A percentile compares a stretch with the other conserved stretches of the same genome.
phyloP scores from a whole-genome alignment of 2,329 filamentous ascomycete genomes.

The Volutella citrinella region DNA sequence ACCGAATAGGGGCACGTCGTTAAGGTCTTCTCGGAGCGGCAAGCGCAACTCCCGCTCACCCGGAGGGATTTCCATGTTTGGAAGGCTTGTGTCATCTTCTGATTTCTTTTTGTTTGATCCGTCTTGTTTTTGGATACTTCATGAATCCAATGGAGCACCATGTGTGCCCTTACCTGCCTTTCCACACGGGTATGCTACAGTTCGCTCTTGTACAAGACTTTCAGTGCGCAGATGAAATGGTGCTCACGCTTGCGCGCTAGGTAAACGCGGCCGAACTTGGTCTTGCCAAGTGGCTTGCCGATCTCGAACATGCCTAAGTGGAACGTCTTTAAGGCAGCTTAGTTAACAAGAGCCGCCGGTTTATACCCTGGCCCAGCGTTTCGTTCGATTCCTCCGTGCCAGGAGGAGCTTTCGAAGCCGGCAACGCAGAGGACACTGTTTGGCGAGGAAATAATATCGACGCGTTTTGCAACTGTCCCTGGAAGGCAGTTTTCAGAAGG shows the following conservation, averaged over 20 bases:
- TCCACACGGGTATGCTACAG: slow-evolving; percentile 65
- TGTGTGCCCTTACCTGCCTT: slow-evolving; percentile 56
- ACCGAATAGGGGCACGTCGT: no score
- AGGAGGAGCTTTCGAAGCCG: background rate
- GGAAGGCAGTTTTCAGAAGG: background rate
- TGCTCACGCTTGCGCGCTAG: slow-evolving; percentile 64
- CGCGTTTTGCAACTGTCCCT: background rate
- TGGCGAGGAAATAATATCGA: background rate
- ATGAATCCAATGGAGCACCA: background rate
- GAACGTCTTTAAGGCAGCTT: slow-evolving; percentile 3
- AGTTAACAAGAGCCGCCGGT: background rate
- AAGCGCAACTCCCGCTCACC: no score
- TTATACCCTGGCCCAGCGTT: background rate
- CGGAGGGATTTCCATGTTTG: no score
- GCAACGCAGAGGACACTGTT: background rate
- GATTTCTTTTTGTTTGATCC: no score
- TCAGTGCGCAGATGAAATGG: slow-evolving; percentile 69
- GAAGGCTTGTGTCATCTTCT: no score
- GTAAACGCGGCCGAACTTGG: slow-evolving; percentile 72
- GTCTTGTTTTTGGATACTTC: no score
- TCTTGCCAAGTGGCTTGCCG: slow-evolving; percentile 69
- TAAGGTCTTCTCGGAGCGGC: no score
- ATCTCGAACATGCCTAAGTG: slow-evolving; percentile 68
- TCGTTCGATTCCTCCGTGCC: background rate
- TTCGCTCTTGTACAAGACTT: slow-evolving; percentile 69